phyloP scores from a whole-genome alignment of 2,329 filamentous ascomycete genomes.

The Cryphonectria japonica region DNA sequence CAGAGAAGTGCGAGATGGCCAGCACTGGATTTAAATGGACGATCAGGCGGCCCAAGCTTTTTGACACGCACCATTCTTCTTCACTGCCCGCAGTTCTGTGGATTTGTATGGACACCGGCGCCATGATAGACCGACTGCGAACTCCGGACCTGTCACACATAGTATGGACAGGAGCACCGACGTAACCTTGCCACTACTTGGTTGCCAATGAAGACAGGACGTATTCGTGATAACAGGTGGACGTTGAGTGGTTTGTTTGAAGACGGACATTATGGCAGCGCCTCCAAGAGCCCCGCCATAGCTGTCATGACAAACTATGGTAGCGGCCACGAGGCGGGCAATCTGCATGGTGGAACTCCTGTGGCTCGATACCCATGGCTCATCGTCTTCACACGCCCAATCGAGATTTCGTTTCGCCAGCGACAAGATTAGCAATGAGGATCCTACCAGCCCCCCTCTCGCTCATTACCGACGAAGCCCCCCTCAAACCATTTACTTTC shows the following conservation, averaged over 20 bases:
- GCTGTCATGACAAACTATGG: conserved; percentile 1
- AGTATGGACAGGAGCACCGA: background rate
- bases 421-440: conserved; percentile 13
- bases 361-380: background rate
- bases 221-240: background rate
- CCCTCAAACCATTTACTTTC: background rate
- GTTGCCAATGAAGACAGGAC: background rate
- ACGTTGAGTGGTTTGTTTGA: background rate
- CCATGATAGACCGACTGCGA: background rate
- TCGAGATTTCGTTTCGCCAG: conserved; percentile 26
- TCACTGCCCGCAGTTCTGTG: background rate
- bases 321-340: conserved; percentile 13
- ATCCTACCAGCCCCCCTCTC: conserved; percentile 11
- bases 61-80: background rate
- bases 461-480: conserved; percentile 17
- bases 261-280: background rate
- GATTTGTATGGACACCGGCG: conserved; percentile 1
- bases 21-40: conserved; percentile 1
- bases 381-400: conserved; percentile 1
- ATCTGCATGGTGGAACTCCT: conserved; percentile 11
- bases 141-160: background rate
- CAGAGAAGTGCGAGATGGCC: background rate
- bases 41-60: conserved; percentile 6
- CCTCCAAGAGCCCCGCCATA: background rate
- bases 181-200: background rate